Evolutionary conservation across 176 grass and related monocot species (phyloP).

Genomic region (Guadua angustifolia): DNA sequence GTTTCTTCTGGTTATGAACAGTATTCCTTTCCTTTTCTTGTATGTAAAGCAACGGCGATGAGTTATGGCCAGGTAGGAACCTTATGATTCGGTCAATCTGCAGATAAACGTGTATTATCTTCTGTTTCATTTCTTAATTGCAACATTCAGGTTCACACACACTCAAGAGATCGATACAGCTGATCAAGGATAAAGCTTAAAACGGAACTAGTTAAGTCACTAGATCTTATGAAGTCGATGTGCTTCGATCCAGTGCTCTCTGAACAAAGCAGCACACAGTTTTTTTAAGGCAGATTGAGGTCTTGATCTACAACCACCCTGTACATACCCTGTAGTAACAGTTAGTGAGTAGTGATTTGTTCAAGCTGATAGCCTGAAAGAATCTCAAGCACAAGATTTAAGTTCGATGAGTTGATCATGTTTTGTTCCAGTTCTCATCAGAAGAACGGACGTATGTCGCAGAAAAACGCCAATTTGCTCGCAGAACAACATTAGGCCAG

Average conservation of each 20-base stretch:
- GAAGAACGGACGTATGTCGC: neutral
- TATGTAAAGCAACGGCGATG: constrained; percentile 49
- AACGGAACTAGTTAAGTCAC: neutral
- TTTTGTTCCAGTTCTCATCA: neutral
- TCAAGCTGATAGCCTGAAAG: neutral
- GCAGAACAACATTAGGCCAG: neutral
- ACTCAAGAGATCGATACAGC: too few species aligned
- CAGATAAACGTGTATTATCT: neutral
- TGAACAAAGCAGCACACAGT: neutral
- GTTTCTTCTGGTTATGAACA: neutral
- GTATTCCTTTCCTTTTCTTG: neutral
- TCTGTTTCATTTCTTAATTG: neutral
- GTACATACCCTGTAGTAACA: neutral
- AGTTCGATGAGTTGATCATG: neutral
- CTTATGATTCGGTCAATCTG: constrained; percentile 17
- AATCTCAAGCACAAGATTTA: neutral
- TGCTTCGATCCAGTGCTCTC: too few species aligned
- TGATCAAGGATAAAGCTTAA: neutral
- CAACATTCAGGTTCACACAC: neutral
- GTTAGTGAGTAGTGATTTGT: neutral
- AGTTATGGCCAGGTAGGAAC: neutral
- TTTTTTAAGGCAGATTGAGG: neutral
- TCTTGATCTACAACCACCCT: neutral
- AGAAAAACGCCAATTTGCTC: neutral
- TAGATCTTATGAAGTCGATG: neutral